phyloP scores from a whole-genome alignment of 495 filamentous ascomycete species.

The Xylaria acuta region DNA sequence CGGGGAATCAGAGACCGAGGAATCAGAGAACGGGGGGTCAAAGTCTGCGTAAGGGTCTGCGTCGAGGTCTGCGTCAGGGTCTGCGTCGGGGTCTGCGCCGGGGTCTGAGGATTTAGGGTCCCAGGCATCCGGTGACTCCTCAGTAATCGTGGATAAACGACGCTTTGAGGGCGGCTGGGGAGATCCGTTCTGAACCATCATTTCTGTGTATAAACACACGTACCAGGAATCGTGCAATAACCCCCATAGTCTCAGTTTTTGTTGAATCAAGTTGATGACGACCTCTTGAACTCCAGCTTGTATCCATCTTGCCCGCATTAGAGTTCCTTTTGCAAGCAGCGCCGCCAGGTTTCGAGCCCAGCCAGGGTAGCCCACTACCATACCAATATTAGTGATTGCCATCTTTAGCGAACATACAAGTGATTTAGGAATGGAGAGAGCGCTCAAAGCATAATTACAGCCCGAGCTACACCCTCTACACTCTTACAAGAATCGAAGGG shows the following conservation, averaged over 20 bases:
- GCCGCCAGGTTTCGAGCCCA: background rate
- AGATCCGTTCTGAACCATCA: background rate
- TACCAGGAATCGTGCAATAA: background rate
- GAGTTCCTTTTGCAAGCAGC: background rate
- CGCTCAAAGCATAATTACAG: background rate
- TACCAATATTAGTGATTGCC: background rate
- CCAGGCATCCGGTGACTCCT: no score
- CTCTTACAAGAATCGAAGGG: background rate
- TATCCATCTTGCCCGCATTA: background rate
- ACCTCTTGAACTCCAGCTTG: background rate
- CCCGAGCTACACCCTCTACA: background rate
- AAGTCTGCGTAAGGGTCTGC: no score
- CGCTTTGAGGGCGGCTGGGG: background rate
- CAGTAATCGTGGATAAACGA: background rate
- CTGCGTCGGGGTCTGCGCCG: no score
- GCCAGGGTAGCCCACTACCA: background rate
- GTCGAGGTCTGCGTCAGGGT: no score
- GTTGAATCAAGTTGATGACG: background rate
- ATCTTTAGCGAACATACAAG: background rate
- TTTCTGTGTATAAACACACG: background rate
- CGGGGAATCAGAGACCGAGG: background rate
- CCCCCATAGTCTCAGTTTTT: background rate
- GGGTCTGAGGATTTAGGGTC: no score
- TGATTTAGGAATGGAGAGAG: background rate
- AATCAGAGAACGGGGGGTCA: background rate